Percentiles rank a stretch among this genome's conserved stretches.
These are phyloP conservation scores for Polymyxa betae DNA, from an alignment of 208 protist species.

Conservation along the genomic window DNA sequence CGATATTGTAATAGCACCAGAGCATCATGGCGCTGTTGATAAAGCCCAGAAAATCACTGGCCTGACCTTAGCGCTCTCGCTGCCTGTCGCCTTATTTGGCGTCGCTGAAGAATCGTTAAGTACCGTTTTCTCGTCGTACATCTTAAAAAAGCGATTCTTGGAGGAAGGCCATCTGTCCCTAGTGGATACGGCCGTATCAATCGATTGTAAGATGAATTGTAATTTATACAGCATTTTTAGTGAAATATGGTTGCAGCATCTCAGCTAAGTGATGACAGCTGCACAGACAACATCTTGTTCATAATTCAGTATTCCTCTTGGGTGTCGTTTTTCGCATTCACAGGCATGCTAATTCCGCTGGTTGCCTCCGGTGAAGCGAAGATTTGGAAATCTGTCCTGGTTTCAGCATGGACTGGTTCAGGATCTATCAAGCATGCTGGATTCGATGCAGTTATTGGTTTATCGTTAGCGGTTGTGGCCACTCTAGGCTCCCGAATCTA, in stretches of 20 bases:
- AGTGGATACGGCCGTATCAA: not conserved
- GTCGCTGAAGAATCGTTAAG: slow-evolving; percentile 10
- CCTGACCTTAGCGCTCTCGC: not conserved
- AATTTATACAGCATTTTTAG: not conserved
- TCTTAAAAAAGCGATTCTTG: not conserved
- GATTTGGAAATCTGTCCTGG: not conserved
- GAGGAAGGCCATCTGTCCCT: not conserved
- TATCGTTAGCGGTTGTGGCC: not conserved
- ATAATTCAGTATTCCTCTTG: slow-evolving; percentile 24
- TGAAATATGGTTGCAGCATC: not conserved
- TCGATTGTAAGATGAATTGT: not conserved
- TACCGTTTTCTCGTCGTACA: not conserved
- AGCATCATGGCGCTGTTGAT: slow-evolving; percentile 11
- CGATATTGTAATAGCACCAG: not conserved
- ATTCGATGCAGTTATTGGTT: not conserved
- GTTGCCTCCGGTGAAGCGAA: not conserved
- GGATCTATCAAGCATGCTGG: slow-evolving; percentile 30
- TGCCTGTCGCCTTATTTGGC: not conserved
- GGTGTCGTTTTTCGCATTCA: slow-evolving; percentile 41
- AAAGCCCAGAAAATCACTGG: slow-evolving; percentile 2
- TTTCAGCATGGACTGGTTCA: not conserved
- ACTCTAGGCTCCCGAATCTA: not conserved
- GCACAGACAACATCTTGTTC: slow-evolving; percentile 18
- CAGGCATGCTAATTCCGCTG: slow-evolving; percentile 29
- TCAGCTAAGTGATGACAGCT: not conserved